These are phyloP conservation scores for Adansonia gregorii DNA, from an alignment of 441 rosid species.

Conservation along the genomic window DNA sequence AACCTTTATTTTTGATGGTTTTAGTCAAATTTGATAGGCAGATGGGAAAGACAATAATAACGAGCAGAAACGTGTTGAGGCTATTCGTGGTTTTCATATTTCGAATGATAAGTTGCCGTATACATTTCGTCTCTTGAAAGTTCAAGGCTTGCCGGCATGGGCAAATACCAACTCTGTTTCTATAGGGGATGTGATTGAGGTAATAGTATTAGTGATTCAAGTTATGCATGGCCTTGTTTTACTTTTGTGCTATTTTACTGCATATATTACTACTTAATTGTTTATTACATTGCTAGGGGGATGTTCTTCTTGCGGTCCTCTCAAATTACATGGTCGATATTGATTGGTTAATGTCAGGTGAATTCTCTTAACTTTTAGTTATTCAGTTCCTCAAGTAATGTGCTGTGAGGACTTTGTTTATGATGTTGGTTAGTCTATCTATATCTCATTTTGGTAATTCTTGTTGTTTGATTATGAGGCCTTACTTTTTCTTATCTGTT, in stretches of 20 bases:
- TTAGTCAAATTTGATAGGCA: constrained; percentile 31
- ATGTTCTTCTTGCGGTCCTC: constrained; percentile 65
- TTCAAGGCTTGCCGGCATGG: constrained; percentile 80
- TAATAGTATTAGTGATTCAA: constrained; percentile 20
- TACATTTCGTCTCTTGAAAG: constrained; percentile 72
- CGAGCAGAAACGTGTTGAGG: constrained; percentile 37
- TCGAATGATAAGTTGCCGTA: constrained; percentile 46
- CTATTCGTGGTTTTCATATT: constrained; percentile 53
- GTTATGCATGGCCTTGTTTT: not conserved
- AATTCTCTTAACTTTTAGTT: constrained; percentile 28
- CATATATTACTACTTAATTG: constrained; percentile 10
- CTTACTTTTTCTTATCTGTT: constrained; percentile 20
- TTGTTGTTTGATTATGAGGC: constrained; percentile 4
- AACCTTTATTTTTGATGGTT: not conserved
- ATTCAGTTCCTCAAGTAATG: not conserved
- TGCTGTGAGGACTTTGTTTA: not conserved
- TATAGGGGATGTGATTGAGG: constrained; percentile 85
- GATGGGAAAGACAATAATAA: constrained; percentile 28
- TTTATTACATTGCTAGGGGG: constrained; percentile 54
- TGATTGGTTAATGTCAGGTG: constrained; percentile 82
- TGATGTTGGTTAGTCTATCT: not conserved
- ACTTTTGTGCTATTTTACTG: not conserved
- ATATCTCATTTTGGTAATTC: constrained; percentile 7
- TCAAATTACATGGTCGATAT: constrained; percentile 95
- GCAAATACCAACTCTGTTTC: constrained; percentile 89